Evolutionary conservation across 139 green algal species (phyloP).

Genomic region (Dunaliella primolecta): DNA sequence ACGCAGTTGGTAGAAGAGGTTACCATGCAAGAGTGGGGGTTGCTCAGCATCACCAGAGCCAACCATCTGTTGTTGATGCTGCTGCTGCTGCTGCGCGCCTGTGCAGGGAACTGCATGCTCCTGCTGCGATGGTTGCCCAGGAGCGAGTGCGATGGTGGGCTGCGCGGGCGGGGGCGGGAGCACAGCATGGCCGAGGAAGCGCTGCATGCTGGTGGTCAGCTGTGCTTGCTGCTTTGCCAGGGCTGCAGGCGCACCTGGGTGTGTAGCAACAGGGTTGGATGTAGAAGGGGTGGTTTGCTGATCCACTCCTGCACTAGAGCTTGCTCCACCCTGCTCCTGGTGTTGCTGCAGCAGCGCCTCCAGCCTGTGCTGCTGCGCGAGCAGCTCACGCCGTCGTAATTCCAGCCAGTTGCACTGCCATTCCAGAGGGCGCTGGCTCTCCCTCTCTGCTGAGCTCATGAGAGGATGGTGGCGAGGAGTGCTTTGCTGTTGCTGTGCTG

Average conservation of each 20-base stretch:
- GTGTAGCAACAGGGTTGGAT: neutral
- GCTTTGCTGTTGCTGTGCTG: slow-evolving; percentile 17
- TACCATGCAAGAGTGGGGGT: neutral
- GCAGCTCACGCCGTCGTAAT: slow-evolving; percentile 44
- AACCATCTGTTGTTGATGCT: no score
- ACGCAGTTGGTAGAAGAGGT: slow-evolving; percentile 5
- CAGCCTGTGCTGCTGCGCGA: slow-evolving; percentile 3
- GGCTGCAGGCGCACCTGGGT: neutral
- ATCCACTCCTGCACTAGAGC: no score
- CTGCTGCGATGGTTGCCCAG: neutral
- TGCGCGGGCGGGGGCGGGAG: neutral
- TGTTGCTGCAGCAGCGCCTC: slow-evolving; percentile 7
- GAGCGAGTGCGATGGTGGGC: neutral
- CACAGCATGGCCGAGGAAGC: neutral
- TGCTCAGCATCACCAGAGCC: no score
- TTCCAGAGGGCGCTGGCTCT: slow-evolving; percentile 26
- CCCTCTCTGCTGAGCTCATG: slow-evolving; percentile 21
- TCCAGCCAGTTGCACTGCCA: slow-evolving; percentile 50
- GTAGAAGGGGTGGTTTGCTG: neutral
- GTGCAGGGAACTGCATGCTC: neutral
- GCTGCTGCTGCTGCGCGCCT: neutral
- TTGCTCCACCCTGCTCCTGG: neutral
- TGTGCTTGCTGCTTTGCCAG: neutral
- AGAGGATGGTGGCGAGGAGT: neutral
- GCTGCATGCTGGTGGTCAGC: neutral